phyloP scores from a whole-genome alignment of 148 eudicot species.

The Rhododendron molle region DNA sequence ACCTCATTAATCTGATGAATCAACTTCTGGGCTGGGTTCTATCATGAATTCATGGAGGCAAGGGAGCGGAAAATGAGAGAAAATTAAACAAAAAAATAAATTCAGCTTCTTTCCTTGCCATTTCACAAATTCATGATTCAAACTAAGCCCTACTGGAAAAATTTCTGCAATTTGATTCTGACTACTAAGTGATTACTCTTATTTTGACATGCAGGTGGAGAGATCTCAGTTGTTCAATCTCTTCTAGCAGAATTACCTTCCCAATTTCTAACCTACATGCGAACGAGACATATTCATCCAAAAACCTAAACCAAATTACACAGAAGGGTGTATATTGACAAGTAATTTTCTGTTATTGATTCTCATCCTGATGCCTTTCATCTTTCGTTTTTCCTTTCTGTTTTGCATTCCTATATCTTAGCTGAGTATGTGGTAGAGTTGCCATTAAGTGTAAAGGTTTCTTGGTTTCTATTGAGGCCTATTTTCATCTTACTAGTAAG shows the following conservation, averaged over 20 bases:
- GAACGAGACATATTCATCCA: constrained; percentile 65
- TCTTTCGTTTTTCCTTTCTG: neutral
- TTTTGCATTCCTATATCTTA: neutral
- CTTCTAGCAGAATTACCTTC: constrained; percentile 89
- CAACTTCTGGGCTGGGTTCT: neutral
- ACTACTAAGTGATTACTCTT: neutral
- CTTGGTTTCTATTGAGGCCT: neutral
- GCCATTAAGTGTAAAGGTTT: neutral
- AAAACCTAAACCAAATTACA: constrained; percentile 27
- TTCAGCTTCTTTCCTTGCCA: neutral
- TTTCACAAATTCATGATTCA: neutral
- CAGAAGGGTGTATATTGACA: constrained; percentile 32
- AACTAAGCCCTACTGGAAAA: neutral
- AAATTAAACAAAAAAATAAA: neutral
- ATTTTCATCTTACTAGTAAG: constrained; percentile 3
- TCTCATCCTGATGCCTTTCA: neutral
- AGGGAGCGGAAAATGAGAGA: neutral
- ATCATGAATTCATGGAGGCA: neutral
- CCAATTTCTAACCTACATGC: constrained; percentile 83
- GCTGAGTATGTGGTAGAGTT: constrained; percentile 1
- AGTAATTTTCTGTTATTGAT: constrained; percentile 6
- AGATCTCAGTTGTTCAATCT: constrained; percentile 73
- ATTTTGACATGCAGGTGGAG: constrained; percentile 61
- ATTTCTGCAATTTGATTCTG: neutral
- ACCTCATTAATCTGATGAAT: neutral